phyloP scores from a whole-genome alignment of 2,329 filamentous ascomycete genomes.

The Fusarium buxicola region DNA sequence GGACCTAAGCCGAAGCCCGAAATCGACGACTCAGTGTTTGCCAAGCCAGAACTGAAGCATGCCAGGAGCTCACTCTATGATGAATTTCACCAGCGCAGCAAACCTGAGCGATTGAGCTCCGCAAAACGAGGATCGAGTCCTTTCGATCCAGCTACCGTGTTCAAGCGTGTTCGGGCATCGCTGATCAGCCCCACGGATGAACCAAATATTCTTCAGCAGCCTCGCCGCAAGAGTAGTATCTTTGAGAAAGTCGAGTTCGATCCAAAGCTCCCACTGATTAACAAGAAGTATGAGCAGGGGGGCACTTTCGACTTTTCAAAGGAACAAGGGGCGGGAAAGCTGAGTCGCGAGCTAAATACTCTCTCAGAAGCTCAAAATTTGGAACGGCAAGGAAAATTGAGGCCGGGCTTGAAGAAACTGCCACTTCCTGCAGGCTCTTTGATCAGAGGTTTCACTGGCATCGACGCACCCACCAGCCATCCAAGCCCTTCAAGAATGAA shows the following conservation, averaged over 20 bases:
- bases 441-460: constrained; percentile 43
- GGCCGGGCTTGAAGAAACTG: constrained; percentile 50
- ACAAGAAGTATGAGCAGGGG: constrained; percentile 69
- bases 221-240: constrained; percentile 57
- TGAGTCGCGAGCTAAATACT: constrained; percentile 47
- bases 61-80: constrained; percentile 65
- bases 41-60: constrained; percentile 70
- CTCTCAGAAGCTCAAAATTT: constrained; percentile 62
- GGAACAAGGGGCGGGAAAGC: constrained; percentile 47
- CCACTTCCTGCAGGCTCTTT: constrained; percentile 39
- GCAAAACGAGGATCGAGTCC: constrained; percentile 67
- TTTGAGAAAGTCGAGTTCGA: constrained; percentile 68
- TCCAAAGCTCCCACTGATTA: constrained; percentile 63
- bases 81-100: constrained; percentile 49
- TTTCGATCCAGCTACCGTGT: constrained; percentile 68
- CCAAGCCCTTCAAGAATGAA: constrained; percentile 55
- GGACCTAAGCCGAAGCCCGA: constrained; percentile 33
- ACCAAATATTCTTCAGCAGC: constrained; percentile 36
- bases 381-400: constrained; percentile 59
- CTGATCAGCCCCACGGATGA: constrained; percentile 45
- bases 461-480: constrained; percentile 42
- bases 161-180: constrained; percentile 66
- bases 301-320: constrained; percentile 63
- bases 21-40: constrained; percentile 58
- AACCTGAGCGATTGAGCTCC: constrained; percentile 47